phyloP scores from a whole-genome alignment of 495 filamentous ascomycete species.

The Penicillium bovifimosum region DNA sequence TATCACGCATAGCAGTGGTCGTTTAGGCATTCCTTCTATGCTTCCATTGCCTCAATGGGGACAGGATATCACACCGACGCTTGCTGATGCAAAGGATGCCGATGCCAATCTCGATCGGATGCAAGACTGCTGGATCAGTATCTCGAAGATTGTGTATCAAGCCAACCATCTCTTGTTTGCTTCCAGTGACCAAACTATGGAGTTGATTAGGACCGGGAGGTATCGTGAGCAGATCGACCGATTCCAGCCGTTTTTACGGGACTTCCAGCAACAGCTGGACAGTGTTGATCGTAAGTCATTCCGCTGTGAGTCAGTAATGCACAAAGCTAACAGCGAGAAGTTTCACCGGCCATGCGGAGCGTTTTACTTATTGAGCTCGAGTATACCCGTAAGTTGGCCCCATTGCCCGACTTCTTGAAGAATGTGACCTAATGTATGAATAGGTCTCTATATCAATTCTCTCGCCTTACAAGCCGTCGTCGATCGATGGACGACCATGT shows the following conservation, averaged over 20 bases:
- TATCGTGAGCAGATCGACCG: conserved; percentile 76
- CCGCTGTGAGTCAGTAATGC: background rate
- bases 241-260: conserved; percentile 67
- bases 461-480: conserved; percentile 91
- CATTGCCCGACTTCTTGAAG: background rate
- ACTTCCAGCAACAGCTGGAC: conserved; percentile 74
- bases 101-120: conserved; percentile 48
- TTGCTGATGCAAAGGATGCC: conserved; percentile 21
- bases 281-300: conserved; percentile 44
- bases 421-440: conserved; percentile 7
- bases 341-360: conserved; percentile 71
- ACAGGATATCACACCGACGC: conserved; percentile 39
- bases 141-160: conserved; percentile 82
- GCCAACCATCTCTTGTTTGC: conserved; percentile 81
- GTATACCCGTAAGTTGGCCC: conserved; percentile 58
- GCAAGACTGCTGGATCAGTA: conserved; percentile 85
- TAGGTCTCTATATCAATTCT: conserved; percentile 78
- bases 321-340: conserved; percentile 30
- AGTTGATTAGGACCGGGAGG: conserved; percentile 75
- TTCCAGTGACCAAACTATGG: conserved; percentile 74
- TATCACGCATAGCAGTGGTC: conserved; percentile 83
- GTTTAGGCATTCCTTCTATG: conserved; percentile 91
- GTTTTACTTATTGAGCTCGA: conserved; percentile 89
- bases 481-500: conserved; percentile 77
- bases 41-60: conserved; percentile 59